A percentile compares a stretch with the other conserved stretches of the same genome.
phyloP scores from a whole-genome alignment of 129 eudicot species.

The Flaveria trinervia region DNA sequence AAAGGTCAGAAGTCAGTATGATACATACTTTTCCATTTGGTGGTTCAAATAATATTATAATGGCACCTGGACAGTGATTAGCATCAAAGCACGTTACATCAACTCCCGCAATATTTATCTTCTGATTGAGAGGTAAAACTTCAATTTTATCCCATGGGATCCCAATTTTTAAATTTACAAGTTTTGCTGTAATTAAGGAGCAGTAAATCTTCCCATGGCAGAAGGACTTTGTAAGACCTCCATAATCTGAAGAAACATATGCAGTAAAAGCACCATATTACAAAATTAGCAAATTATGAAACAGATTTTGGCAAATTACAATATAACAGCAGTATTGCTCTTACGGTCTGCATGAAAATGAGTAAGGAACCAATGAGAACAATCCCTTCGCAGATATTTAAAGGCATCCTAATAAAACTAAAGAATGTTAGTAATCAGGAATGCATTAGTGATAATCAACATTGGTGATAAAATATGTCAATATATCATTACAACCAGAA shows the following conservation, averaged over 20 bases:
- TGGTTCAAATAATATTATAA: slow-evolving; percentile 82
- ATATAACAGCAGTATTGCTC: slow-evolving; percentile 28
- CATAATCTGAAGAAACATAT: slow-evolving; percentile 62
- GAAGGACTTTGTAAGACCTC: slow-evolving; percentile 88
- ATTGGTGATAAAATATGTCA: neutral
- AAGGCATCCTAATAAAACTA: slow-evolving; percentile 76
- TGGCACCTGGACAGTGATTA: slow-evolving; percentile 94
- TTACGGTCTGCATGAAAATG: slow-evolving; percentile 96
- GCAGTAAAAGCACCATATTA: slow-evolving; percentile 20
- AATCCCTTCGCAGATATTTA: slow-evolving; percentile 77
- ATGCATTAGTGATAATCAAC: neutral
- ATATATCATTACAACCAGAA: neutral
- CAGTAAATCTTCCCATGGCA: slow-evolving; percentile 86
- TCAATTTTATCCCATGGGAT: slow-evolving; percentile 78
- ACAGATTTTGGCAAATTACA: neutral
- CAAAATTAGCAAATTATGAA: neutral
- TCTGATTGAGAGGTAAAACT: slow-evolving; percentile 80
- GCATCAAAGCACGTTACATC: slow-evolving; percentile 96
- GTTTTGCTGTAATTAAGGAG: slow-evolving; percentile 80
- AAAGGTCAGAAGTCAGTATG: neutral
- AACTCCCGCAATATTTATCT: slow-evolving; percentile 64
- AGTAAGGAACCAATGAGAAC: slow-evolving; percentile 90
- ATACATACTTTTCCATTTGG: slow-evolving; percentile 74
- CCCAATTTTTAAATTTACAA: slow-evolving; percentile 80
- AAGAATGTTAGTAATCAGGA: slow-evolving; percentile 16